Conservation (phyloP, 768 basidiomycete genomes). For the Lactifluus subvellereus region DNA sequence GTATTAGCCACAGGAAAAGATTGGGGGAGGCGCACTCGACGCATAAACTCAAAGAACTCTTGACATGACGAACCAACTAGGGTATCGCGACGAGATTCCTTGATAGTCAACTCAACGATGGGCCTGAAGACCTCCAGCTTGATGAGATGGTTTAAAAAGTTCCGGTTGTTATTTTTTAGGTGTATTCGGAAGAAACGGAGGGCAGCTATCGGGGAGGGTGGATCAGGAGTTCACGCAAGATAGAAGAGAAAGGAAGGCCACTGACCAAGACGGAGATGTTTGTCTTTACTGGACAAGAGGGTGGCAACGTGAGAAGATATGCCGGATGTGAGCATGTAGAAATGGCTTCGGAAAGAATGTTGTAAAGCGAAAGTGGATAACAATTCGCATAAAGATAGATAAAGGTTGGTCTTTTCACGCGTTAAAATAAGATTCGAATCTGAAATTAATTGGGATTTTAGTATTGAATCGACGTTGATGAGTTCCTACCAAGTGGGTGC, state of each 20-base stretch:
- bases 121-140: constrained; percentile 83
- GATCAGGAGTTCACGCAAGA: constrained; percentile 5
- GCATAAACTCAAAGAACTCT: constrained; percentile 90
- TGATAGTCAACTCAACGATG: constrained; percentile 75
- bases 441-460: constrained; percentile 26
- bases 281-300: constrained; percentile 77
- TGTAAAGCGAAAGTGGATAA: constrained; percentile 83
- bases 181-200: constrained; percentile 88
- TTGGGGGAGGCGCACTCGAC: constrained; percentile 50
- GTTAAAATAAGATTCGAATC: constrained; percentile 51
- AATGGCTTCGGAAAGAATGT: constrained; percentile 89
- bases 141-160: constrained; percentile 65
- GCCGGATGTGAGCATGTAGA: constrained; percentile 77
- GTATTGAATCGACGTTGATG: not conserved
- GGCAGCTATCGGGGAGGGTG: constrained; percentile 50
- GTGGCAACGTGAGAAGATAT: constrained; percentile 70
- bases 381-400: constrained; percentile 86
- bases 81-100: constrained; percentile 84
- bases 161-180: constrained; percentile 75
- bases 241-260: constrained; percentile 24
- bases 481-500: constrained; percentile 25
- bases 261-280: constrained; percentile 88
- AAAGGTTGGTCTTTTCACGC: constrained; percentile 76
- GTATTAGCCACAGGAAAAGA: constrained; percentile 7
- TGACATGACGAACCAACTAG: constrained; percentile 91